Evolutionary conservation across 2,329 filamentous ascomycete genomes (phyloP), one percentile per base, ranked within the genome.

Genomic region (Colletotrichum brevisporum): DNA sequence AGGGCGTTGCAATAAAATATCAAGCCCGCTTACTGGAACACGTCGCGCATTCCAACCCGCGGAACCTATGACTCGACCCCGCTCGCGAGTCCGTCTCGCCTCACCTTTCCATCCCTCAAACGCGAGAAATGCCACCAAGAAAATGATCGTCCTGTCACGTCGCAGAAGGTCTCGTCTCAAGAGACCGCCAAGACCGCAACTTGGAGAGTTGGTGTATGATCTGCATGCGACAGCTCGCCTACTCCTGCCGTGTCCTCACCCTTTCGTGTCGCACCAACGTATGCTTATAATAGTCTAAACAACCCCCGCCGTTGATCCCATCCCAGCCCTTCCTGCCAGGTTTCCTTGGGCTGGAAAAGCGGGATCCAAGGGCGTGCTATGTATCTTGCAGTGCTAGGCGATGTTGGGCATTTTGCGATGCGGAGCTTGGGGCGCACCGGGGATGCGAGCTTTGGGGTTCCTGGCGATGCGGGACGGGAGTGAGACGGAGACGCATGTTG

Each of bases 111-210:
- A 18, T 50, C 18, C 9, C 43, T 36, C 24, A 59, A 59, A 59
- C 56, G 26, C 41, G 55, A 36, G 8, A 24, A 41, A 53, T 43
- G 24, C 26, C 41, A 15, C 51, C 31, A 50, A 24, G 51, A 27
- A 62, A 48, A 43, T 15, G 58, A 63, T 56, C 51, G 24, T 56
- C 64, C n/a, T 55, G 58, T 63, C 63, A 63, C 45, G 51, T 63
- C 52, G 63, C 64, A 63, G 24, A 50, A 52, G n/a, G 36, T 63
- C 43, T 67, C 64, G 60, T 63, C 45, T 67, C 59, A 56, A 67
- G 18, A 18, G 21, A 10, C 13, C 45, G 59, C 52, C 59, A 52
- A 63, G 52, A 10, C 45, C 52, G 18, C n/a, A 16, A 15, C 27
- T 43, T 16, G 21, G 16, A 16, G 64, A 15, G 56, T 43, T 16